Evolutionary conservation across 176 grass and related monocot species (phyloP), one percentile per base, ranked within the genome.

Genomic region (Bothriochloa decipiens): DNA sequence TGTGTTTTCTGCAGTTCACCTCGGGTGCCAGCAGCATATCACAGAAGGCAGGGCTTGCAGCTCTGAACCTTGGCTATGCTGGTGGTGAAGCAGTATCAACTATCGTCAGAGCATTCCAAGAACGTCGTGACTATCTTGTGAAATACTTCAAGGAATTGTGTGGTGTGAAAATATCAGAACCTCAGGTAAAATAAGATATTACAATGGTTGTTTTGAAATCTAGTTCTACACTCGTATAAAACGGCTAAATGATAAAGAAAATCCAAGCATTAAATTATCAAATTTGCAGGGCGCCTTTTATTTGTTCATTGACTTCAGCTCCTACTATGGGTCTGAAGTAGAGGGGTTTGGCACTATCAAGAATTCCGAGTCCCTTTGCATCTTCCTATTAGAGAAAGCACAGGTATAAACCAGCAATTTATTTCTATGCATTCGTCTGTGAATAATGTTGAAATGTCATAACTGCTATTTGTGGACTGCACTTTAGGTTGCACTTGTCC

Each of bases 11-110:
- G 35, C 70, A 97, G 95, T 91, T 73, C 72, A 97, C 95, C 41
- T 97, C 95, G 11, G 92, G 95, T 23, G 95, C 95, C 72, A 91
- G 92, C 85, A 97, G 95, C 68, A 97, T 97, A 83, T 97, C 95
- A 6, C 92, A 97, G 82, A 94, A 94, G 88, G 95, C 92, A 73
- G 92, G 95, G 20, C 81, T 97, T 75, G 95, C 92, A 72, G 95
- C 88, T 77, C 84, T 97, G 64, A 92, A 89, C 82, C 86, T 97
- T 47, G 95, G 95, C 11, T 97, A 92, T 88, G 95, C 90, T 0
- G 95, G 92, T 22, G 95, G 95, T 75, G 92, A 94, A 89, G 88
- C 92, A 29, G 90, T 97, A 74, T 84, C 90, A 32, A 81, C 86
- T 16, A 97, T 97, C 92, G 92, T 94, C 72, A 94, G 91, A 87